Percentiles rank a stretch among this genome's conserved stretches.
These are phyloP conservation scores for Ustilago loliicola DNA, from an alignment of 1,284 basidiomycete species.

Conservation along the genomic window DNA sequence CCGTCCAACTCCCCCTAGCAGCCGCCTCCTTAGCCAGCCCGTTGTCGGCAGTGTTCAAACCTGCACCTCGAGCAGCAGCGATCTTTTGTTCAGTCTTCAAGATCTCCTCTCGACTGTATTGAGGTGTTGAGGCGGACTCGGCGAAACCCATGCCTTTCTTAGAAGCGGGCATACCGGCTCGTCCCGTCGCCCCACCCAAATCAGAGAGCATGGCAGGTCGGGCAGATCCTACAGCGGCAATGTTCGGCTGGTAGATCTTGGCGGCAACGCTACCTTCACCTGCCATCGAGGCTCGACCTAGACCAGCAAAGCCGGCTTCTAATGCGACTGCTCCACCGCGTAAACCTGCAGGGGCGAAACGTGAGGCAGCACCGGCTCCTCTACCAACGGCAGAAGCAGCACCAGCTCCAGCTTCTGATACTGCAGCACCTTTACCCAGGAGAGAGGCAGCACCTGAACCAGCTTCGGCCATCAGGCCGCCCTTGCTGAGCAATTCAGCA, in stretches of 20 bases:
- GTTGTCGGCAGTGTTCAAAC: not conserved
- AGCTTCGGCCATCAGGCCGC: not conserved
- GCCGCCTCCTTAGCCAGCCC: not conserved
- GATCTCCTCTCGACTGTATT: not conserved
- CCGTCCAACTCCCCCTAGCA: not conserved
- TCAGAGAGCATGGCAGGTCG: conserved; percentile 19
- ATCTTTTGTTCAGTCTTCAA: not conserved
- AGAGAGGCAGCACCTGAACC: conserved; percentile 2
- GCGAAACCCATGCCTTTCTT: not conserved
- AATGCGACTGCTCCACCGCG: conserved; percentile 2
- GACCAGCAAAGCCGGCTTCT: conserved; percentile 8
- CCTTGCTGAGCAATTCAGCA: conserved; percentile 3
- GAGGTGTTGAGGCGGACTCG: not conserved
- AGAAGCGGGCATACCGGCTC: conserved; percentile 1
- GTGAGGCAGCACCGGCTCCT: not conserved
- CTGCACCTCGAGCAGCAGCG: not conserved
- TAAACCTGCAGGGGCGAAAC: not conserved
- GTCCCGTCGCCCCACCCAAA: not conserved
- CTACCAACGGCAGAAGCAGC: not conserved
- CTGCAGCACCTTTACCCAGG: not conserved
- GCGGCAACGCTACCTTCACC: not conserved
- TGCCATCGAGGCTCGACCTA: conserved; percentile 11
- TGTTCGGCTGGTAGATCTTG: not conserved
- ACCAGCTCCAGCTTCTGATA: not conserved
- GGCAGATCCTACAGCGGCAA: not conserved